Evolutionary conservation across 2,329 filamentous ascomycete species (phyloP).

Genomic region (Penicillium decumbens): DNA sequence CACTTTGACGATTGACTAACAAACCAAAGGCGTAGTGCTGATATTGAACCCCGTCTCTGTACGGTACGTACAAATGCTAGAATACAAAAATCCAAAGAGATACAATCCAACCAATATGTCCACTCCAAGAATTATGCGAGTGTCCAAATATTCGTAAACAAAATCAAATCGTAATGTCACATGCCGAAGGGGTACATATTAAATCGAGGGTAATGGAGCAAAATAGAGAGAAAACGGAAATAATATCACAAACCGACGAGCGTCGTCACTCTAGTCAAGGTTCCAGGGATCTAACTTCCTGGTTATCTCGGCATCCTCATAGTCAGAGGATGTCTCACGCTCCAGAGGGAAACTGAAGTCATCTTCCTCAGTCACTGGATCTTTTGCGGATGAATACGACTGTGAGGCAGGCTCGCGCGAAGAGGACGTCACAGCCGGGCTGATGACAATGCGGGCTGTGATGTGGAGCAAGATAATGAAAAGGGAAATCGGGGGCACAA

Average conservation of each 20-base stretch:
- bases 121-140: conserved; percentile 11
- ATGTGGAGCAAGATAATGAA: conserved; percentile 76
- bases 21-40: neutral
- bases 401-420: conserved; percentile 15
- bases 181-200: conserved; percentile 11
- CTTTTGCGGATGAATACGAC: conserved; percentile 13
- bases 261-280: conserved; percentile 17
- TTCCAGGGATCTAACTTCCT: conserved; percentile 28
- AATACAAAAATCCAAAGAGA: conserved; percentile 12
- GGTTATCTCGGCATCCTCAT: conserved; percentile 17
- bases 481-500: conserved; percentile 75
- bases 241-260: neutral
- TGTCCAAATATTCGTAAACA: conserved; percentile 5
- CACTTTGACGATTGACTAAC: neutral
- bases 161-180: conserved; percentile 12
- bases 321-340: conserved; percentile 25
- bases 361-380: conserved; percentile 34
- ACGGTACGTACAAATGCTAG: conserved; percentile 16
- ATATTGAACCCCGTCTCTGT: neutral
- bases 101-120: conserved; percentile 7
- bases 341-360: conserved; percentile 39
- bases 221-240: conserved; percentile 1
- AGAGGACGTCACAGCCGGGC: conserved; percentile 24
- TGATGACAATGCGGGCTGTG: conserved; percentile 64
- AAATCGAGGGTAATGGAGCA: conserved; percentile 10